Conservation (phyloP, 176 grass and related monocot species). For the maize (Zea mays) region Zm-B73-REFERENCE-NAM-5.0 NC_050098.1:78852501-78853000, state of each 20-base stretch:
- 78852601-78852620: too few relatives aligned
- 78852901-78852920: background rate
- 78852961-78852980: background rate
- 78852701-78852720: background rate
- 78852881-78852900: background rate
- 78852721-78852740: background rate
- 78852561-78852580: too few relatives aligned
- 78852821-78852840: background rate
- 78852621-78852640: background rate
- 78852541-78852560: too few relatives aligned
- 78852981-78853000: background rate
- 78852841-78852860: background rate
- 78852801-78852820: background rate
- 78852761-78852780: background rate
- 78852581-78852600: background rate
- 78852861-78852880: background rate
- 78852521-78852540: too few relatives aligned
- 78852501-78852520: too few relatives aligned
- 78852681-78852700: background rate
- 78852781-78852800: background rate
- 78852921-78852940: background rate
- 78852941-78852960: background rate
- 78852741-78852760: conserved; percentile 1
- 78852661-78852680: background rate
- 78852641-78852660: background rate